phyloP scores from a whole-genome alignment of 306 rosid species.

The Sechiopsis laciniata region DNA sequence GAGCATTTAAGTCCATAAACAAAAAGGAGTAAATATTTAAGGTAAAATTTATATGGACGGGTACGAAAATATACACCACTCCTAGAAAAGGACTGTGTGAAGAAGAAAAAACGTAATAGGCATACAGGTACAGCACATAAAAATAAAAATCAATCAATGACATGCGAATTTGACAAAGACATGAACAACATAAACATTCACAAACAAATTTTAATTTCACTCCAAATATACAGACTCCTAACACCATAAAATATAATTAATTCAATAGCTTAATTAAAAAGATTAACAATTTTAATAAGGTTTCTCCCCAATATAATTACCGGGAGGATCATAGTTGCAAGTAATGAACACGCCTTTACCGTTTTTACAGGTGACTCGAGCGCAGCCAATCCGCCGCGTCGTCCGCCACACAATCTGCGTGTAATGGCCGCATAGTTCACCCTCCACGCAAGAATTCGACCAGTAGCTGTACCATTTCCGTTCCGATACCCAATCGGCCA shows the following conservation, averaged over 20 bases:
- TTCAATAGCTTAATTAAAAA: neutral
- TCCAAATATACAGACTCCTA: constrained; percentile 9
- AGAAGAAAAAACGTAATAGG: neutral
- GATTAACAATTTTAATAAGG: constrained; percentile 52
- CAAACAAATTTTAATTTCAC: constrained; percentile 11
- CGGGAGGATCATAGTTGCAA: constrained; percentile 92
- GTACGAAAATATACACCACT: neutral
- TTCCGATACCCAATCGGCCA: constrained; percentile 61
- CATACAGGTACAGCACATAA: constrained; percentile 12
- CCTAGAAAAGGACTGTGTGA: neutral
- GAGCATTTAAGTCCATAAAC: neutral
- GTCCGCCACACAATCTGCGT: constrained; percentile 78
- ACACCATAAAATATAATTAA: neutral
- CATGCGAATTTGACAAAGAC: neutral
- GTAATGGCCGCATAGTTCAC: constrained; percentile 71
- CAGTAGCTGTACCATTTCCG: constrained; percentile 44
- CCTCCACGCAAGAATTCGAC: constrained; percentile 49
- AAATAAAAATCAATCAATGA: constrained; percentile 8
- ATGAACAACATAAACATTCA: neutral
- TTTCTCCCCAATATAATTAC: constrained; percentile 68
- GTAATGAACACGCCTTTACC: constrained; percentile 66
- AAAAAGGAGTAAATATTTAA: neutral
- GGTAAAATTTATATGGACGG: constrained; percentile 12
- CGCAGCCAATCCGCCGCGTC: constrained; percentile 58
- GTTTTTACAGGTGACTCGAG: constrained; percentile 44